Evolutionary conservation across 2,329 filamentous ascomycete species (phyloP).

Genomic region (Rutstroemia sp.): DNA sequence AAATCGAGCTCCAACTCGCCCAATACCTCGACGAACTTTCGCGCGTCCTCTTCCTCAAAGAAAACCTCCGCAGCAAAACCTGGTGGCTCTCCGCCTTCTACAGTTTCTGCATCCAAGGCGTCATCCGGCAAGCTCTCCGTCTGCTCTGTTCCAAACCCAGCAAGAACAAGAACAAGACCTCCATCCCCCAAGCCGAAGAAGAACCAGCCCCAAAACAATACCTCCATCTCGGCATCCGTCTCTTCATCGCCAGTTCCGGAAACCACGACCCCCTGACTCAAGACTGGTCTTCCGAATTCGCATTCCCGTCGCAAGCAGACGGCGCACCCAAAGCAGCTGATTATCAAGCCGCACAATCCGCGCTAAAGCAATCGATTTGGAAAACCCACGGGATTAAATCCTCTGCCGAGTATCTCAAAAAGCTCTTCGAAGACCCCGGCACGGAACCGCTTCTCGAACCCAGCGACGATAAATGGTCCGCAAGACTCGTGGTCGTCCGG

Average conservation of each 20-base stretch:
- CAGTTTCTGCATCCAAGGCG: conserved; percentile 15
- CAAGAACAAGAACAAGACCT: background rate
- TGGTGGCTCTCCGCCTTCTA: conserved; percentile 18
- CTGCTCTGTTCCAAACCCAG: background rate
- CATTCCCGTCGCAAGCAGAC: background rate
- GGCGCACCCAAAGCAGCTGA: conserved; percentile 1
- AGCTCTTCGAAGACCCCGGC: conserved; percentile 6
- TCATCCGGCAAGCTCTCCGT: conserved; percentile 10
- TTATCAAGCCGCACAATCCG: background rate
- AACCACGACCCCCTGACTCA: conserved; percentile 5
- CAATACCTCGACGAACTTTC: conserved; percentile 14
- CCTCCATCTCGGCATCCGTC: conserved; percentile 7
- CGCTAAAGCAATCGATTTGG: background rate
- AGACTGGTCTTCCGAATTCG: conserved; percentile 1
- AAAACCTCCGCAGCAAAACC: conserved; percentile 11
- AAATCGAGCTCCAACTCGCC: conserved; percentile 4
- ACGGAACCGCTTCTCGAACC: background rate
- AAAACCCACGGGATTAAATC: background rate
- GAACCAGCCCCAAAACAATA: background rate
- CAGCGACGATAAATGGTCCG: background rate
- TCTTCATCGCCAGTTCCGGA: conserved; percentile 14
- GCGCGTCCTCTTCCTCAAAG: conserved; percentile 14
- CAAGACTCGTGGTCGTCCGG: background rate
- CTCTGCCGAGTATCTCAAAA: background rate
- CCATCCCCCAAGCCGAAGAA: background rate